Conservation (phyloP, 306 rosid species). For the Dicorynia guianensis region DNA sequence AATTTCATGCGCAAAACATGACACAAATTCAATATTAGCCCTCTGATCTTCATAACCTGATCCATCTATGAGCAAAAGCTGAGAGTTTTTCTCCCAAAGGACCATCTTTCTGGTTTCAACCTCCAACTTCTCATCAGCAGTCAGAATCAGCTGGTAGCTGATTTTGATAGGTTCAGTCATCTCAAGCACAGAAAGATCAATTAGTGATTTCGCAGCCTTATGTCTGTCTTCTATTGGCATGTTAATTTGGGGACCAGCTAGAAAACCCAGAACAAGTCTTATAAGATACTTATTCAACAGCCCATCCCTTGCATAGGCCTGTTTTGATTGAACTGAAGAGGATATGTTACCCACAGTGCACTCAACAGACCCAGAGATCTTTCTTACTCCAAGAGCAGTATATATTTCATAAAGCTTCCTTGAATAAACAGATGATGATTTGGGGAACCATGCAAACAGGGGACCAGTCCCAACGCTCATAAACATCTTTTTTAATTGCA, state of each 20-base stretch:
- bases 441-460: conserved; percentile 32
- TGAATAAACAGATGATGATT: background rate
- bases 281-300: conserved; percentile 43
- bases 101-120: conserved; percentile 24
- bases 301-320: background rate
- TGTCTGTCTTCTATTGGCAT: conserved; percentile 47
- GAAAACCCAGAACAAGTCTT: conserved; percentile 57
- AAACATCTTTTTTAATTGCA: conserved; percentile 31
- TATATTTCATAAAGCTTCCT: conserved; percentile 18
- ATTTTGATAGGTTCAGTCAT: conserved; percentile 37
- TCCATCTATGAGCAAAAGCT: background rate
- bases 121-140: conserved; percentile 5
- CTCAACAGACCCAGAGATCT: conserved; percentile 28
- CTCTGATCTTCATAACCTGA: background rate
- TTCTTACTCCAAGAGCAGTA: conserved; percentile 25
- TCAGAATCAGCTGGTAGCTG: conserved; percentile 40
- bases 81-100: conserved; percentile 34
- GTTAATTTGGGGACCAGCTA: conserved; percentile 44
- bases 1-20: conserved; percentile 38
- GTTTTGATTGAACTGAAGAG: background rate
- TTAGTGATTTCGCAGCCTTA: conserved; percentile 41
- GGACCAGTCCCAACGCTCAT: background rate
- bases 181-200: conserved; percentile 40
- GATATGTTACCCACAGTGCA: conserved; percentile 32
- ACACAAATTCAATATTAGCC: background rate